Evolutionary conservation across 1,284 basidiomycete species (phyloP), one percentile per base, ranked within the genome.

Genomic region (Dichomitus squalens): DNA sequence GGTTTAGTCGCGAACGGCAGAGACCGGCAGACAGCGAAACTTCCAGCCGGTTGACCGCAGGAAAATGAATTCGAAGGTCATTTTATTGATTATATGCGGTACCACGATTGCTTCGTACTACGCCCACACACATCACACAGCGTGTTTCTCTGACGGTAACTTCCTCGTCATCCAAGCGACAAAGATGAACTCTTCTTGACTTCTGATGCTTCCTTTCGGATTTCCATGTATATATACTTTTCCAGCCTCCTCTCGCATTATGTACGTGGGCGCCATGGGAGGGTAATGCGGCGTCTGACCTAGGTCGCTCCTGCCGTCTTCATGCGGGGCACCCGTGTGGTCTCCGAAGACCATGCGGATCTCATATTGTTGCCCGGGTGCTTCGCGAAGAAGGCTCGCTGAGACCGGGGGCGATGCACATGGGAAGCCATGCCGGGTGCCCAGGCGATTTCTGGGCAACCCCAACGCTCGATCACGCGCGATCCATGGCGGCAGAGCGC

Each of bases 231-330:
- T 63, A 49, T 53, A 31, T 55, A 34, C 43, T 48, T 27, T 40
- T 36, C 20, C 58, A 40, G 40, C 49, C 50, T 43, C 46, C 48
- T 36, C 52, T 57, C 36, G 52, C 21, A 52, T 23, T 23, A 31
- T 43, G 12, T 41, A 40, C 20, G 2, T 16, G 16, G 5, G 33
- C 44, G 11, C 44, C 43, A 36, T 54, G 61, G 54, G 53, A 49
- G 35, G 23, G 12, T 36, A 23, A 18, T 57, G 38, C 56, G 58
- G 25, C 23, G 34, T 60, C 47, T 57, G 61, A 60, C 53, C 43
- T 54, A 60, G 58, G 14, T 23, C 53, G 43, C 35, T 36, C 49
- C 55, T 35, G 46, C 38, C 25, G 40, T 27, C 57, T 40, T 51
- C 58, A 31, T 29, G 7, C 34, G 40, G 36, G 20, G 31, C 47